Conservation (phyloP, 2,329 filamentous ascomycete species). For the Neurospora crassa region DNA sequence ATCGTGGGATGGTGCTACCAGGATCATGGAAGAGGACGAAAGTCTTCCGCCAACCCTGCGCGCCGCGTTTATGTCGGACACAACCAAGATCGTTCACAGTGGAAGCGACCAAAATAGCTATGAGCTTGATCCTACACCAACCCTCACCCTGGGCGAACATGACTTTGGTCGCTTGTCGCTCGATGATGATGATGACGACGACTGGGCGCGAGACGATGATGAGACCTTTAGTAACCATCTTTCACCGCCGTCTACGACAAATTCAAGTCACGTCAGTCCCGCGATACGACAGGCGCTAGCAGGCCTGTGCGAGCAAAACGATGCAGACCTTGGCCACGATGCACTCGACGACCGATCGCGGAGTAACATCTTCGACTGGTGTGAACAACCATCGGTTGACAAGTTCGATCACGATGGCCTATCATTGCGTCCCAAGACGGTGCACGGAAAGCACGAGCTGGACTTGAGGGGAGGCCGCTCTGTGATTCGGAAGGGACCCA, state of each 20-base stretch:
- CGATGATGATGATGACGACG: constrained; percentile 54
- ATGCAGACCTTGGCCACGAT: constrained; percentile 25
- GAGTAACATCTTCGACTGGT: constrained; percentile 72
- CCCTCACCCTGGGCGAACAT: constrained; percentile 25
- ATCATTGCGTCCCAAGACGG: constrained; percentile 60
- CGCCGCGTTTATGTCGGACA: constrained; percentile 23
- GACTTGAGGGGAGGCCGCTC: constrained; percentile 62
- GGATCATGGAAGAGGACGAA: constrained; percentile 56
- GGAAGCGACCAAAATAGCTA: constrained; percentile 15
- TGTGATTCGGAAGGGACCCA: constrained; percentile 57
- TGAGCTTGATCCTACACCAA: constrained; percentile 19
- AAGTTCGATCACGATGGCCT: constrained; percentile 49
- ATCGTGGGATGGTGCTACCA: constrained; percentile 44
- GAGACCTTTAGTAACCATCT: constrained; percentile 44
- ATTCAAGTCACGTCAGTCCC: constrained; percentile 42
- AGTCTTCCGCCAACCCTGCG: constrained; percentile 41
- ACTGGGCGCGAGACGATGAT: constrained; percentile 51
- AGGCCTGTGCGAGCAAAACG: constrained; percentile 39
- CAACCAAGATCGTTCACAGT: constrained; percentile 16
- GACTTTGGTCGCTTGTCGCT: constrained; percentile 44
- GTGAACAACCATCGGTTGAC: constrained; percentile 54
- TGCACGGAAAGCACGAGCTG: constrained; percentile 65
- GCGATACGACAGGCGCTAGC: constrained; percentile 45
- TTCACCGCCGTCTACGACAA: constrained; percentile 49
- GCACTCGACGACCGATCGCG: constrained; percentile 39